Evolutionary conservation across 257 asterid species (phyloP).

Genomic region (Lavandula angustifolia): DNA sequence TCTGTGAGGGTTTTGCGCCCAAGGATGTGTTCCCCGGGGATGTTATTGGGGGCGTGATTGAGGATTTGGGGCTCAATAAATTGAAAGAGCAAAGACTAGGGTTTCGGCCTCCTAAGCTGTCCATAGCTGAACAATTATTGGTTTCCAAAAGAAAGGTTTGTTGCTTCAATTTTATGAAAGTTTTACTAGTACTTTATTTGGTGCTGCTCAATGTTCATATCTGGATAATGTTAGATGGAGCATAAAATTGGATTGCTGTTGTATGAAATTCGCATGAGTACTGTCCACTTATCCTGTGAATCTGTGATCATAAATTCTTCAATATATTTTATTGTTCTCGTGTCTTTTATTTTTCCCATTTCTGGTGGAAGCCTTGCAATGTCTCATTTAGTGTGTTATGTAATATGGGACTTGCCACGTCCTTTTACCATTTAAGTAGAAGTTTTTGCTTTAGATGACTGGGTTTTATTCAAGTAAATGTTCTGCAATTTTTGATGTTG

Average conservation of each 20-base stretch:
- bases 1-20: conserved; percentile 81
- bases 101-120: conserved; percentile 68
- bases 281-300: too few relatives aligned
- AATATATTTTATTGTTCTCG: too few relatives aligned
- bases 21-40: conserved; percentile 91
- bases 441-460: too few relatives aligned
- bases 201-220: neutral
- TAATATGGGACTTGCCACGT: neutral
- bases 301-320: too few relatives aligned
- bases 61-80: conserved; percentile 85
- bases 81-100: conserved; percentile 72
- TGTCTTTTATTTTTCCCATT: neutral
- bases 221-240: too few relatives aligned
- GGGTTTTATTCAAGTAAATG: neutral
- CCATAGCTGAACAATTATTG: conserved; percentile 76
- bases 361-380: neutral
- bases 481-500: neutral
- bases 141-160: conserved; percentile 77
- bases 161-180: conserved; percentile 8
- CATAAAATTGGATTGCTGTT: too few relatives aligned
- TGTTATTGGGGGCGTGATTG: conserved; percentile 73
- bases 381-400: neutral
- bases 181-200: neutral
- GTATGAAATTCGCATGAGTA: too few relatives aligned
- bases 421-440: neutral